Evolutionary conservation across 2,329 filamentous ascomycete species (phyloP), one percentile per base, ranked within the genome.

Genomic region (Albifimbria verrucaria): DNA sequence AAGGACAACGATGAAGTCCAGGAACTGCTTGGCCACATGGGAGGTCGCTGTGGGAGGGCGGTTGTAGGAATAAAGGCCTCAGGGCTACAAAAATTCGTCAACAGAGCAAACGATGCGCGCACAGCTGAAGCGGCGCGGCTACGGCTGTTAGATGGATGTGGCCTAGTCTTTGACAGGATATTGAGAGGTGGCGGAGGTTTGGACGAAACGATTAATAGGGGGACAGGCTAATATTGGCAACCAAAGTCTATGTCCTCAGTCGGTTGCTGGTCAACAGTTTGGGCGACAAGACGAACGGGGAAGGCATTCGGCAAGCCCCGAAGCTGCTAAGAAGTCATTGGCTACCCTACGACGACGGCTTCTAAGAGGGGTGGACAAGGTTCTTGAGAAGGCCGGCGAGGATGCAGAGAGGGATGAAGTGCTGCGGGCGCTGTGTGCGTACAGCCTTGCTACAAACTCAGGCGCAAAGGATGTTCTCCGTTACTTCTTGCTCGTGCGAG

Each of bases 371-470:
- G 83, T 96, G 22, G 84, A 92, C 50, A 87, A 83, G 59, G 76
- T 90, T 4, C 68, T 95, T 50, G 79, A 82, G 58, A 82, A 80
- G 47, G 80, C 86, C 23, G 80, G 86, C 78, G 68, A 79, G 62
- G 56, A 74, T 64, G 56, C 68, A 55, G 59, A 78, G 60, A 62
- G 77, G 53, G 63, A 77, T 55, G 76, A 81, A 21, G 78, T 94
- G 17, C 75, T 93, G 12, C 87, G 90, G 60, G 85, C 87, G 1
- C 77, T 97, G 59, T 89, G 86, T 52, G 92, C 92, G 0, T 92
- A 92, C 67, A 92, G 90, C 56, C 77, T 97, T 49, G 84, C 86
- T 1, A 92, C 88, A 3, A 95, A 84, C 62, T 91, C 88, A 1
- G 89, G 91, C 0, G 85, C 90, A 0, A 85, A 82, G 53, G 92